Base-by-base conservation (phyloP, 2,329 filamentous ascomycete genomes). In the Monilinia aucupariae region DNA sequence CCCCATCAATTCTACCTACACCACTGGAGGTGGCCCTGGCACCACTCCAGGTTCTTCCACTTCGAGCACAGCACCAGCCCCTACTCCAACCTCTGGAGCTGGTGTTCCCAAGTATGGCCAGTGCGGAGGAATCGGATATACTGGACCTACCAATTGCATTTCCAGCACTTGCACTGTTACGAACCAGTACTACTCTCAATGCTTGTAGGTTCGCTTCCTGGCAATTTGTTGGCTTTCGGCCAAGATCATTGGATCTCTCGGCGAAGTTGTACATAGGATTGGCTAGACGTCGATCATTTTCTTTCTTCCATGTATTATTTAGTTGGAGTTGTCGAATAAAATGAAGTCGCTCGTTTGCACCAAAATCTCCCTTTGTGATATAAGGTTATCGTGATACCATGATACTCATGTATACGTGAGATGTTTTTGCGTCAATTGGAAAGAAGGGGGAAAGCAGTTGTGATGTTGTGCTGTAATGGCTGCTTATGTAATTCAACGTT, bases 1-100 rank as follows among this genome's bases (percentile, higher is more conserved):
- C 60, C 67, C 71, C 39, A 70, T 74, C 62, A 69, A 69, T 64
- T 72, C 70, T 25, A 74, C 73, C 61, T 74, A 67, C 66, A 65
- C 63, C 32, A 63, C 51, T 48, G 32, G 27, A 37, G 37, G 39
- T 32, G 56, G 55, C 17, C 32, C 55, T 30, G 48, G 45, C 51
- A 51, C 62, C 22, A 59, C 51, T 9, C 15, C 61, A 27, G 37
- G 60, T 13, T 27, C 34, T 27, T 55, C 61, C 17, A 41, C 27
- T 20, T 55, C 61, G 15, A 41, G 41, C 22, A 32, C 60, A 20
- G 47, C 32, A 15, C 45, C 51, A 4, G 22, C 17, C 41, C 34
- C 50, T 2, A 25, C 50, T 39, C 22, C 62, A 37, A 50, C 45
- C 43, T 47, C 59, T 2, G 48, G 59, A 37, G 17, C 52, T 41